Evolutionary conservation across 1,139 yeast genomes (phyloP), one percentile per base, ranked within the genome.

Genomic region (Suhomyces terraborum): DNA sequence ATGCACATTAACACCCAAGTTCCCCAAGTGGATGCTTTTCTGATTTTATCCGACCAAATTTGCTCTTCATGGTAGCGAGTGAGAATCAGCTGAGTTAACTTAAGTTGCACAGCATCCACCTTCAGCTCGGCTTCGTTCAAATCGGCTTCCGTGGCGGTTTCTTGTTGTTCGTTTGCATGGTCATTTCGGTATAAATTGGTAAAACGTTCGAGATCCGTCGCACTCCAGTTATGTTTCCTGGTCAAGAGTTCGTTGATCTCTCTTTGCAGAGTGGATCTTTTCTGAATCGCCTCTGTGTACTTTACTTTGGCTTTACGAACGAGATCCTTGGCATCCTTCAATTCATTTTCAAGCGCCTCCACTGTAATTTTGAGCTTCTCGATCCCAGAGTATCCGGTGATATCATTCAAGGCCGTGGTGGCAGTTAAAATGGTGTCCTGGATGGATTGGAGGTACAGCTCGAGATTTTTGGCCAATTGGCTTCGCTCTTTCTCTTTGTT

Each of bases 11-110:
- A 73, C 1, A 84, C 69, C 77, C 95, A 82, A 0, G 99, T 93
- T 1, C 98, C 98, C 95, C 96, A 94, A 0, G 98, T 91, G 8
- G 96, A 88, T 2, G 95, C 89, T 47, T 94, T 75, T 48, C 98
- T 71, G 46, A 93, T 93, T 61, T 91, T 91, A 63, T 94, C 98
- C 4, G 96, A 88, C 98, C 98, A 94, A 4, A 93, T 82, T 63
- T 94, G 98, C 56, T 94, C 99, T 58, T 94, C 98, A 49, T 93
- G 96, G 55, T 94, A 94, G 50, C 98, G 68, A 1, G 93, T 82
- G 53, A 91, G 71, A 25, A 94, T 93, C 52, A 88, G 83, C 47
- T 82, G 82, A 6, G 91, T 83, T 35, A 91, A 66, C 46, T 76
- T 78, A 34, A 80, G 73, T 51, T 86, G 94, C 6, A 84, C 64